Conservation (phyloP, 441 rosid genomes). For the Manihot esculenta region DNA sequence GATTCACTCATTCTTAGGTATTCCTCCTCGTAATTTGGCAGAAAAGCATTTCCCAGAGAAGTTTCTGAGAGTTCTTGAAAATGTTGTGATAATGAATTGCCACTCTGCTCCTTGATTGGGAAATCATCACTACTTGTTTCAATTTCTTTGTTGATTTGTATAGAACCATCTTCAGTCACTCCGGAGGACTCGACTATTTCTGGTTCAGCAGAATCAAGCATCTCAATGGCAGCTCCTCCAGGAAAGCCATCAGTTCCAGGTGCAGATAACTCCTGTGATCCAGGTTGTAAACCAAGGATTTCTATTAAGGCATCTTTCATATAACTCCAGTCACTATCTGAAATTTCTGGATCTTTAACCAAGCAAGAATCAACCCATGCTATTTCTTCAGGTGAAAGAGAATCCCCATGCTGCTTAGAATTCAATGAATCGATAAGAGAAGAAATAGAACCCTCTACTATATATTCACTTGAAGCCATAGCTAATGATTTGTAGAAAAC, state of each 20-base stretch:
- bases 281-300: conserved; percentile 41
- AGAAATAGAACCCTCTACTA: conserved; percentile 34
- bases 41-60: conserved; percentile 34
- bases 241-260: conserved; percentile 15
- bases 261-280: conserved; percentile 27
- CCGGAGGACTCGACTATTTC: conserved; percentile 10
- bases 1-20: conserved; percentile 3
- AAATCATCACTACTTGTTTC: conserved; percentile 15
- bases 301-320: conserved; percentile 60
- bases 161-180: conserved; percentile 18
- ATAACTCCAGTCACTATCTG: conserved; percentile 48
- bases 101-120: conserved; percentile 22
- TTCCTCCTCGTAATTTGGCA: conserved; percentile 38
- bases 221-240: conserved; percentile 30
- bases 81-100: conserved; percentile 18
- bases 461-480: conserved; percentile 49
- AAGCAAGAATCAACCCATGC: conserved; percentile 91
- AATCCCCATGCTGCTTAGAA: conserved; percentile 34
- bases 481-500: conserved; percentile 26
- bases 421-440: conserved; percentile 34
- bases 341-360: conserved; percentile 45
- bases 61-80: conserved; percentile 29
- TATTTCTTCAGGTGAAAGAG: conserved; percentile 54
- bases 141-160: conserved; percentile 24
- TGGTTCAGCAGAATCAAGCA: conserved; percentile 28